These are phyloP conservation scores for Aspergillus awamori DNA, from an alignment of 2,329 filamentous ascomycete species.

Conservation along the genomic window DNA sequence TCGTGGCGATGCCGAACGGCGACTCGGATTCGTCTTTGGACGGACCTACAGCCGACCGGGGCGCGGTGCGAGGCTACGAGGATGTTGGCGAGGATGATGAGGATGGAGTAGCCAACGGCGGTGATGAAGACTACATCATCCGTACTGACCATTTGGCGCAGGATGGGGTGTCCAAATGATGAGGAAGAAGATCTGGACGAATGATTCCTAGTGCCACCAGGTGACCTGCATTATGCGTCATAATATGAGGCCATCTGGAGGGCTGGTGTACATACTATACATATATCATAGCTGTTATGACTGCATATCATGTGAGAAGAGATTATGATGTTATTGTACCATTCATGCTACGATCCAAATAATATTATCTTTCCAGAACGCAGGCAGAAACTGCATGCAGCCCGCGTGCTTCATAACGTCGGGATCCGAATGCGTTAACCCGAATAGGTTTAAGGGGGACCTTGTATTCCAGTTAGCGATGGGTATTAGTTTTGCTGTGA, in stretches of 20 bases:
- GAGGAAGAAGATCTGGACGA: too few species aligned
- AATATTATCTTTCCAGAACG: too few species aligned
- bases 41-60: constrained; percentile 17
- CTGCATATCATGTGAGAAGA: neutral
- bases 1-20: constrained; percentile 35
- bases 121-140: constrained; percentile 44
- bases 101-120: constrained; percentile 29
- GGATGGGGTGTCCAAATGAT: constrained; percentile 14
- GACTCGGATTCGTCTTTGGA: constrained; percentile 39
- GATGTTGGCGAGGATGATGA: constrained; percentile 31
- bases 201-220: neutral
- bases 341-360: too few species aligned
- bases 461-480: too few species aligned
- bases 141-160: constrained; percentile 40
- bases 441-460: too few species aligned
- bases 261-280: constrained; percentile 3
- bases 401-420: too few species aligned
- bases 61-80: constrained; percentile 13
- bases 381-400: too few species aligned
- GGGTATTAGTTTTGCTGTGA: too few species aligned
- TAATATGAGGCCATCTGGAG: neutral
- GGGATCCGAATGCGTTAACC: too few species aligned
- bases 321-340: neutral
- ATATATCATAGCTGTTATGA: neutral
- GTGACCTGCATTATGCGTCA: neutral